phyloP scores from a whole-genome alignment of 163 green algal genomes.

The Coccomyxa subellipsoidea region DNA sequence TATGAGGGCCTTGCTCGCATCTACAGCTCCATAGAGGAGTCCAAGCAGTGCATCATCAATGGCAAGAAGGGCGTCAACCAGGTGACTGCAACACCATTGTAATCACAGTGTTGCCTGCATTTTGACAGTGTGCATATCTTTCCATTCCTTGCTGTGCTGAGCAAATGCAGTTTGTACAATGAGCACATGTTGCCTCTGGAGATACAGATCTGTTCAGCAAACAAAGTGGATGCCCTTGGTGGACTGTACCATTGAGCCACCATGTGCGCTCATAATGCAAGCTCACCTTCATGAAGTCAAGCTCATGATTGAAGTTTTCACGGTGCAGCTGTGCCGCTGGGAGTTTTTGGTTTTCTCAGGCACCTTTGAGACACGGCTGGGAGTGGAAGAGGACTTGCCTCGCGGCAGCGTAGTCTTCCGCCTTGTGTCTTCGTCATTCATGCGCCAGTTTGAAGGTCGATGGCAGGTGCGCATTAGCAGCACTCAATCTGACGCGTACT shows the following conservation, averaged over 20 bases:
- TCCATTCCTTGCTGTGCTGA: not conserved
- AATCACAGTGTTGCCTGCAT: not conserved
- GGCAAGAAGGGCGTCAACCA: not conserved
- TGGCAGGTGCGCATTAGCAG: slow-evolving; percentile 33
- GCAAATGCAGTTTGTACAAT: too few species aligned
- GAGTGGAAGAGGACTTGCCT: slow-evolving; percentile 22
- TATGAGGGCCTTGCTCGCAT: not conserved
- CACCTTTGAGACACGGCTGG: slow-evolving; percentile 34
- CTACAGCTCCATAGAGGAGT: not conserved
- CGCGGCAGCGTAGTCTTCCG: slow-evolving; percentile 24
- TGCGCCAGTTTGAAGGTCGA: slow-evolving; percentile 34
- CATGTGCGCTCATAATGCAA: too few species aligned
- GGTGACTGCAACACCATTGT: not conserved
- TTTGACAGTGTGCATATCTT: not conserved
- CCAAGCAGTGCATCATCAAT: not conserved
- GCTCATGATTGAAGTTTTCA: too few species aligned
- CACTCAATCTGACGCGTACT: too few species aligned
- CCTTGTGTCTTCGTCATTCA: slow-evolving; percentile 41
- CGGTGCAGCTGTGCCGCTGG: slow-evolving; percentile 34
- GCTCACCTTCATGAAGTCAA: too few species aligned
- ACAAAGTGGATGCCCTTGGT: not conserved
- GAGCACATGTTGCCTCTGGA: not conserved
- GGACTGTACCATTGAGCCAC: not conserved
- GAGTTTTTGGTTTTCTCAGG: slow-evolving; percentile 42
- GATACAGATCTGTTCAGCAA: not conserved